Conservation (phyloP, 2,329 filamentous ascomycete species). For the Pseudogymnoascus sp. region DNA sequence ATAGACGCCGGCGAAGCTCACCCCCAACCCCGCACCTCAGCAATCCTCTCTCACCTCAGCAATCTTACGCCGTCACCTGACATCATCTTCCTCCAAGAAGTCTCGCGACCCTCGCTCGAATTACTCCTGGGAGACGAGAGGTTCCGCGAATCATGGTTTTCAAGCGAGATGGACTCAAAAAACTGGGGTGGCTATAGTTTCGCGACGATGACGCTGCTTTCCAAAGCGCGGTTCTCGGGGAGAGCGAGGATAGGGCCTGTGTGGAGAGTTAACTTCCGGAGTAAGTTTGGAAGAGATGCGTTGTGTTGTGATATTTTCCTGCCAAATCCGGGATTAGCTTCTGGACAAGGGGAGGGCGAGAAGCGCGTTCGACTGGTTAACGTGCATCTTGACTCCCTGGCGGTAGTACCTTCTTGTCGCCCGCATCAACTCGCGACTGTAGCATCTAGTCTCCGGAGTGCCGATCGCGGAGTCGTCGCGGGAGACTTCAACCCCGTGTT, state of each 20-base stretch:
- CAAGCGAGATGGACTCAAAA: slow-evolving; percentile 25
- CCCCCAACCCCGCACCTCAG: slow-evolving; percentile 20
- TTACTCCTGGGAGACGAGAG: slow-evolving; percentile 22
- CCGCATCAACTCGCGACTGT: slow-evolving; percentile 27
- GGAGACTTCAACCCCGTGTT: slow-evolving; percentile 36
- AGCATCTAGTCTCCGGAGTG: slow-evolving; percentile 22
- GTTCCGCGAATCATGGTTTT: slow-evolving; percentile 27
- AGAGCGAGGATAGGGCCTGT: slow-evolving; percentile 23
- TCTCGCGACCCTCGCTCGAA: slow-evolving; percentile 22
- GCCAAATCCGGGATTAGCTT: background rate
- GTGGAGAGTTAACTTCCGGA: slow-evolving; percentile 28
- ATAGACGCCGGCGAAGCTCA: slow-evolving; percentile 21
- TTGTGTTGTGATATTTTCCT: slow-evolving; percentile 31
- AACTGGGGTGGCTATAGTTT: slow-evolving; percentile 23
- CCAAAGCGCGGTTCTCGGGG: slow-evolving; percentile 22
- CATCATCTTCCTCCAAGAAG: slow-evolving; percentile 33
- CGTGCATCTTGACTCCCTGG: slow-evolving; percentile 34
- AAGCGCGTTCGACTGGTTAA: slow-evolving; percentile 29
- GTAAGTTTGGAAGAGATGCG: slow-evolving; percentile 28
- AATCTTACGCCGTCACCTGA: slow-evolving; percentile 17
- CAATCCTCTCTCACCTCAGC: slow-evolving; percentile 24
- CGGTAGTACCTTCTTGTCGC: slow-evolving; percentile 24
- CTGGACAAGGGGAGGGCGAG: background rate
- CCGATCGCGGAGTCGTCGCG: slow-evolving; percentile 29
- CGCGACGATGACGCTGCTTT: slow-evolving; percentile 25